A percentile compares a stretch with the other conserved stretches of the same genome.
These are phyloP conservation scores for Leptographium radiaticola DNA, from an alignment of 2,329 filamentous ascomycete species.

Conservation along the genomic window DNA sequence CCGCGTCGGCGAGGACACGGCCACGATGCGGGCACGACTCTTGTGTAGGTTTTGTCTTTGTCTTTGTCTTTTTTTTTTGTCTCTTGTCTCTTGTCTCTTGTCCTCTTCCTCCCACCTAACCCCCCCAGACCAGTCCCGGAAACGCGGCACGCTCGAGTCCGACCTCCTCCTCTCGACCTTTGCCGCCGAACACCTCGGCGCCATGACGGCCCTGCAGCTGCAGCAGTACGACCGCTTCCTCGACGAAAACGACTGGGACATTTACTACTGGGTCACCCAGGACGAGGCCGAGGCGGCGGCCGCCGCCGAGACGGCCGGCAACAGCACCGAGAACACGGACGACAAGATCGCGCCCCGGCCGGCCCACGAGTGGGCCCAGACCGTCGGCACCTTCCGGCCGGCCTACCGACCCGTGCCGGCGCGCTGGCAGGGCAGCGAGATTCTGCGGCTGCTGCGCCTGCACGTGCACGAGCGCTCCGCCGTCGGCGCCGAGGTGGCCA, in stretches of 20 bases:
- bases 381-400: slow-evolving; percentile 84
- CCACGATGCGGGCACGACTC: slow-evolving; percentile 80
- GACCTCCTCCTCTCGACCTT: slow-evolving; percentile 96
- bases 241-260: slow-evolving; percentile 99
- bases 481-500: slow-evolving; percentile 31
- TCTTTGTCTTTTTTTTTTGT: slow-evolving; percentile 5
- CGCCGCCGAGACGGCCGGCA: slow-evolving; percentile 1
- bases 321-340: slow-evolving; percentile 5
- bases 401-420: slow-evolving; percentile 81
- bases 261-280: slow-evolving; percentile 99
- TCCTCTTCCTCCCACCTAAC: slow-evolving; percentile 3
- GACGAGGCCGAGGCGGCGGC: slow-evolving; percentile 25
- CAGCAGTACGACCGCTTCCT: slow-evolving; percentile 82
- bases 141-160: slow-evolving; percentile 88
- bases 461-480: slow-evolving; percentile 67
- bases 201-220: slow-evolving; percentile 63
- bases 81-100: slow-evolving; percentile 3
- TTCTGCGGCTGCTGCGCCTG: slow-evolving; percentile 60
- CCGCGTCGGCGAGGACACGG: slow-evolving; percentile 67
- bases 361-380: slow-evolving; percentile 90
- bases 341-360: slow-evolving; percentile 15
- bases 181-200: slow-evolving; percentile 61
- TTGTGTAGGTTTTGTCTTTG: slow-evolving; percentile 34
- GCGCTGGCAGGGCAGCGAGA: slow-evolving; percentile 74
- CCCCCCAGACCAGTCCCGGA: slow-evolving; percentile 76